phyloP scores from a whole-genome alignment of 2,329 filamentous ascomycete species.

The Microcera coccophila region DNA sequence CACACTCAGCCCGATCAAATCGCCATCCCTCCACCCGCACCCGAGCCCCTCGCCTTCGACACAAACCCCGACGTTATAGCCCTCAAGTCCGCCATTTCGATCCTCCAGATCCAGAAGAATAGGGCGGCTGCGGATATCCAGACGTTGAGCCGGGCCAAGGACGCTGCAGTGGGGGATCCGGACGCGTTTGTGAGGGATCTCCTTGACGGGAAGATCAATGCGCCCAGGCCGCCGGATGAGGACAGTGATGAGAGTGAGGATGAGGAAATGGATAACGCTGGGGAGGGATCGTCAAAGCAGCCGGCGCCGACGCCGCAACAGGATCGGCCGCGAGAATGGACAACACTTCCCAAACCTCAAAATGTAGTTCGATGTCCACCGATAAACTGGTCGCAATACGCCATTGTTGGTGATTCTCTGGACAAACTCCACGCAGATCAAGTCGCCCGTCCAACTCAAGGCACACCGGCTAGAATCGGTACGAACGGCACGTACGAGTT shows the following conservation, averaged over 20 bases:
- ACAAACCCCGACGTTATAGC: slow-evolving; percentile 83
- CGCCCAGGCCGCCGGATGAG: slow-evolving; percentile 20
- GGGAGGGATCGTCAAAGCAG: slow-evolving; percentile 21
- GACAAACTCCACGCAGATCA: slow-evolving; percentile 85
- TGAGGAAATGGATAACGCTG: slow-evolving; percentile 23
- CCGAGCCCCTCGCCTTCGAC: slow-evolving; percentile 54
- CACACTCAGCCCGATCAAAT: slow-evolving; percentile 43
- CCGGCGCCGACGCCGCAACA: too few species aligned
- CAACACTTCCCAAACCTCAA: slow-evolving; percentile 69
- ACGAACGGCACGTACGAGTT: slow-evolving; percentile 50
- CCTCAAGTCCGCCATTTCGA: slow-evolving; percentile 76
- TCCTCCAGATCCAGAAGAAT: slow-evolving; percentile 80
- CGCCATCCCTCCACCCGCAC: slow-evolving; percentile 44
- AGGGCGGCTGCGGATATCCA: slow-evolving; percentile 74
- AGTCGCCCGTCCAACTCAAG: slow-evolving; percentile 57
- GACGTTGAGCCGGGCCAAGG: slow-evolving; percentile 64
- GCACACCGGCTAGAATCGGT: slow-evolving; percentile 45
- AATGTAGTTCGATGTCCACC: slow-evolving; percentile 81
- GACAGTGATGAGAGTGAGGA: slow-evolving; percentile 27
- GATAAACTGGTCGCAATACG: slow-evolving; percentile 94
- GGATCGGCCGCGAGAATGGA: slow-evolving; percentile 45
- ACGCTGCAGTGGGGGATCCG: slow-evolving; percentile 66
- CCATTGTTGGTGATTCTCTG: slow-evolving; percentile 72
- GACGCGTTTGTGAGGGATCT: slow-evolving; percentile 68
- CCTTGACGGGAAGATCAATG: slow-evolving; percentile 54